Base-by-base conservation (phyloP, 805 yeast species). In the Brettanomyces custersianus region DNA sequence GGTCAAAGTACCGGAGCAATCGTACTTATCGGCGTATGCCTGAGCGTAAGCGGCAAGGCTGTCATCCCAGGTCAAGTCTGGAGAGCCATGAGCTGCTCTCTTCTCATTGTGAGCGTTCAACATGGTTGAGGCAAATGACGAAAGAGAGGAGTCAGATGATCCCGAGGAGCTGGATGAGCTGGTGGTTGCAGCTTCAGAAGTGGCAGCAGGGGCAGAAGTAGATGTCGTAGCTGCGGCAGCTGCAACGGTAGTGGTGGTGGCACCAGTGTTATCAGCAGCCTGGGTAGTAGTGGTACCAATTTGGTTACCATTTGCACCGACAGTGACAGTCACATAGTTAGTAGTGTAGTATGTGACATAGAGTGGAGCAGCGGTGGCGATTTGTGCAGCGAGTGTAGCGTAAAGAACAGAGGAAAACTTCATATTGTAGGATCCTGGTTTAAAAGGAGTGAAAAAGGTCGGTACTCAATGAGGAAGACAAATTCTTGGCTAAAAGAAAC, bases 21-120 rank as follows among this genome's bases (percentile, higher is more conserved):
- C 68, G 48, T 70, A 70, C 21, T 56, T 37, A 31, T 64, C 65
- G 21, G 86, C 85, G 47, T 72, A 77, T 36, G 55, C 50, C 50
- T 63, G 72, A 37, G 94, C 94, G 47, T 68, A 74, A 7, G 53
- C 31, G 33, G 72, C 76, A 6, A 77, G 56, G 0, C 63, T 56
- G 6, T 58, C 45, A 39, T 72, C 70, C 92, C 94, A 84, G 3
- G 62, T 36, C 40, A 84, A 60, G 9, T 57, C 55, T 3, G 60
- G 57, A 21, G 66, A 81, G 10, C 64, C 54, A 57, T 79, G 86
- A 12, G 54, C 46, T 9, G 73, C 65, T 60, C 88, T 69, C 50
- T 73, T 68, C 20, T 47, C 47, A 56, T 82, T 81, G 65, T 81
- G 90, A 40, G 66, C 77, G 40, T 58, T 57, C 40, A 83, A 63